A percentile compares a stretch with the other conserved stretches of the same genome.
Conservation (phyloP, 768 basidiomycete genomes). For the Termitomyces sp. region DNA sequence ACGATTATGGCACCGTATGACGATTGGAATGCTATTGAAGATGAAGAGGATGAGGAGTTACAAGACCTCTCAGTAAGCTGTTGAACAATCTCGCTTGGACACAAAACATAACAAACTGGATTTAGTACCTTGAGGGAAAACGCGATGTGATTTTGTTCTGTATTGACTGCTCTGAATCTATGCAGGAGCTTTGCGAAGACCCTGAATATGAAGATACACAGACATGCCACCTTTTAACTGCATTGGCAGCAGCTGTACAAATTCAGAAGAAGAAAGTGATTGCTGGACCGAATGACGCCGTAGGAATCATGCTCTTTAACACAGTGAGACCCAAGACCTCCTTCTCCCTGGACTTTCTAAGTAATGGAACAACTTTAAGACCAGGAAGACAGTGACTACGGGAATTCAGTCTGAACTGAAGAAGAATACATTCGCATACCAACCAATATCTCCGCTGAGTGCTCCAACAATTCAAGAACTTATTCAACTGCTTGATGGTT, state of each 20-base stretch:
- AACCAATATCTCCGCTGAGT: conserved; percentile 70
- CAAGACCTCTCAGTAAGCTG: conserved; percentile 58
- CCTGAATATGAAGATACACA: conserved; percentile 58
- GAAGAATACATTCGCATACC: conserved; percentile 64
- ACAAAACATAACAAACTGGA: background rate
- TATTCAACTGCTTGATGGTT: conserved; percentile 74
- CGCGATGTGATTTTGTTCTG: conserved; percentile 91
- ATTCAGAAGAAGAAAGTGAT: conserved; percentile 90
- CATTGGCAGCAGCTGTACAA: conserved; percentile 78
- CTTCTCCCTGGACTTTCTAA: background rate
- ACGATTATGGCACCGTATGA: conserved; percentile 56
- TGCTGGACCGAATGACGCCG: conserved; percentile 79
- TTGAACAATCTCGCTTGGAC: background rate
- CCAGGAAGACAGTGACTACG: conserved; percentile 27
- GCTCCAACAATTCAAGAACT: conserved; percentile 80
- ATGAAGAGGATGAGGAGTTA: conserved; percentile 80
- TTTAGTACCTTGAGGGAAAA: conserved; percentile 63
- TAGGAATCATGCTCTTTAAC: conserved; percentile 91
- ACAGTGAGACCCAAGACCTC: conserved; percentile 50
- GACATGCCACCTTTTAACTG: conserved; percentile 72
- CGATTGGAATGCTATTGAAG: conserved; percentile 75
- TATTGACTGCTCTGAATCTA: conserved; percentile 89
- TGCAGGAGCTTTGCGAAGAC: conserved; percentile 70
- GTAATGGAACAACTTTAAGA: conserved; percentile 23
- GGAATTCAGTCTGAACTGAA: conserved; percentile 53